Evolutionary conservation across 2,329 filamentous ascomycete genomes (phyloP), one percentile per base, ranked within the genome.

Genomic region (Colletotrichum siamense): DNA sequence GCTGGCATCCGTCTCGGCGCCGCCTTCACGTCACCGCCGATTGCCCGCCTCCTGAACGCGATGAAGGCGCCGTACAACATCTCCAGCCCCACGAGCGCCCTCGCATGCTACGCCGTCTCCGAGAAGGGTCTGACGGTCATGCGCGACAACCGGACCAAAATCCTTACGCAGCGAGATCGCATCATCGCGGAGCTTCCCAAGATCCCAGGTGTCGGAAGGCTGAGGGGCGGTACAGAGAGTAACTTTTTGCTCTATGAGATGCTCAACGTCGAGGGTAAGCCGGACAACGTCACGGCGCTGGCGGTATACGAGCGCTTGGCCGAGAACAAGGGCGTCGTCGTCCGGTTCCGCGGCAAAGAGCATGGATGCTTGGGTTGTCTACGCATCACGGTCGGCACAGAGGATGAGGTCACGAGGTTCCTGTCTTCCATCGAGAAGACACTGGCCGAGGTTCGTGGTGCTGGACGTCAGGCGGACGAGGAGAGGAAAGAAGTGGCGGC

Each of bases 31-130:
- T 91, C 92, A 12, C 89, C 92, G 0, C 89, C 92, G 8, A 93
- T 99, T 77, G 96, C 96, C 3, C 85, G 87, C 18, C 88, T 99
- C 15, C 89, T 99, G 71, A 99, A 99, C 87, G 96, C 91, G 83
- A 89, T 99, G 81, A 99, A 99, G 86, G 96, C 97, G 0, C 97
- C 97, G 1, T 99, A 99, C 88, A 99, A 98, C 86, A 93, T 99
- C 81, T 94, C 95, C 6, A 96, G 93, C 80, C 95, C 95, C 1
- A 98, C 96, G 2, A 96, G 94, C 80, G 92, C 94, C 44, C 89
- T 99, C 22, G 97, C 96, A 2, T 91, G 89, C 49, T 91, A 93
- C 26, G 96, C 95, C 5, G 87, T 99, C 52, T 89, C 91, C 2
- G 86, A 89, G 0, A 85, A 88, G 22, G 96, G 96, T 32, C 84